phyloP scores from a whole-genome alignment of 2,329 filamentous ascomycete genomes.

The Aspergillus texensis region DNA sequence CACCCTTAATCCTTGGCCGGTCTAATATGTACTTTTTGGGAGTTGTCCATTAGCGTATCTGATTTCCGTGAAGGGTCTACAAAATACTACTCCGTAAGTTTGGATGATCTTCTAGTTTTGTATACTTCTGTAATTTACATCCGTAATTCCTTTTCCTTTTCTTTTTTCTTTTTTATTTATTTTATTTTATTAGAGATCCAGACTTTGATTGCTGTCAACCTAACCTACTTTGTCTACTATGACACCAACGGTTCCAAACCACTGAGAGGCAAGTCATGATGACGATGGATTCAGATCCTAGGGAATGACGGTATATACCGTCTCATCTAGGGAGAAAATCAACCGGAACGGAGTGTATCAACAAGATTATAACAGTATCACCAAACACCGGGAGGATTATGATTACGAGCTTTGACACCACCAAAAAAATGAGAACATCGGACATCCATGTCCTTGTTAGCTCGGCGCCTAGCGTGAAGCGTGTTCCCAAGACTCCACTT shows the following conservation, averaged over 20 bases:
- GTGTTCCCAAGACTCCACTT: slow-evolving; percentile 11
- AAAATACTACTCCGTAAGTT: neutral
- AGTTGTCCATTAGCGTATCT: neutral
- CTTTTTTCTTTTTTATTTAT: neutral
- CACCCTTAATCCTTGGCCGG: neutral
- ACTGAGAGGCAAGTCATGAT: slow-evolving; percentile 18
- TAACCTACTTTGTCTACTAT: neutral
- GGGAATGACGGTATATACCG: slow-evolving; percentile 2
- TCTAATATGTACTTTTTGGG: neutral
- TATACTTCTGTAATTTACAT: neutral
- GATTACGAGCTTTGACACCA: neutral
- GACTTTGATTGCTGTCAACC: neutral
- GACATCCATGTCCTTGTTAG: slow-evolving; percentile 2
- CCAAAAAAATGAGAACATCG: neutral
- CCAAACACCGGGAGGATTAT: neutral
- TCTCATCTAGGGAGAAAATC: neutral
- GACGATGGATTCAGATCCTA: slow-evolving; percentile 9
- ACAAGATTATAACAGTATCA: neutral
- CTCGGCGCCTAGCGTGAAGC: slow-evolving; percentile 7
- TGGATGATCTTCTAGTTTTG: neutral
- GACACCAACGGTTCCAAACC: slow-evolving; percentile 4
- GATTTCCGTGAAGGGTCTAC: neutral
- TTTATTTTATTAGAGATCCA: neutral
- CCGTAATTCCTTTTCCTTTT: neutral
- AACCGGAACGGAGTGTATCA: neutral